Base-by-base conservation (phyloP, 2,329 filamentous ascomycete genomes). In the Colletotrichum liriopes region DNA sequence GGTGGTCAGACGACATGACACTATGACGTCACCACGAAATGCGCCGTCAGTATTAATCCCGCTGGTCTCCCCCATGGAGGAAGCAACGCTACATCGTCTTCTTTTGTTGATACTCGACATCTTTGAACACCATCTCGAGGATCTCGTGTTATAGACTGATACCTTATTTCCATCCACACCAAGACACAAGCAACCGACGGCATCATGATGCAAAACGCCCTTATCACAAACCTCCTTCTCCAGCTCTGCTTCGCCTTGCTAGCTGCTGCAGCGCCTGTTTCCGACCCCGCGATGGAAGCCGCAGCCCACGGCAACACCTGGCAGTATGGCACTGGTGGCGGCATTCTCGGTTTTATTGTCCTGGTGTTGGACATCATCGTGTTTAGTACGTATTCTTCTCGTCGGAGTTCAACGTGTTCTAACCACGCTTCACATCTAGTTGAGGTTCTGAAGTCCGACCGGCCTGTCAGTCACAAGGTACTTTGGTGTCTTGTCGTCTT, bases 401-500 rank as follows among this genome's bases (percentile, higher is more conserved):
- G 11, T 1, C 23, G 8, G 5, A 7, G 18, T 20, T 16, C 26
- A 5, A 7, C 16, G 9, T 64, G 7, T 37, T 61, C 77, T 77
- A 39, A 76, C 20, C 39, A 16, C 23, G n/a, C 29, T n/a, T 6
- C 63, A 43, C 37, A 35, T 74, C 26, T 74, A 92, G 90, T 92
- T 76, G 90, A 92, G 81, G 87, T 92, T 74, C 82, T 92, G 69
- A 89, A 91, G 80, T 92, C 90, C 51, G 90, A 87, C 80, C 89
- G 90, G 71, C 85, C 89, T 5, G 81, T 86, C 26, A 79, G 82
- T 26, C 83, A 86, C 80, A 92, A 92, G 83, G 79, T 92, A 3
- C 81, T 91, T 39, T 92, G 90, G 90, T 88, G 85, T 60, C 82
- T 92, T 0, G 82, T 91, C 54, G 89, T 92, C 77, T 92, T 92